Conservation (phyloP, 352 stramenopile species). For the Globisporangium barbulae region DNA sequence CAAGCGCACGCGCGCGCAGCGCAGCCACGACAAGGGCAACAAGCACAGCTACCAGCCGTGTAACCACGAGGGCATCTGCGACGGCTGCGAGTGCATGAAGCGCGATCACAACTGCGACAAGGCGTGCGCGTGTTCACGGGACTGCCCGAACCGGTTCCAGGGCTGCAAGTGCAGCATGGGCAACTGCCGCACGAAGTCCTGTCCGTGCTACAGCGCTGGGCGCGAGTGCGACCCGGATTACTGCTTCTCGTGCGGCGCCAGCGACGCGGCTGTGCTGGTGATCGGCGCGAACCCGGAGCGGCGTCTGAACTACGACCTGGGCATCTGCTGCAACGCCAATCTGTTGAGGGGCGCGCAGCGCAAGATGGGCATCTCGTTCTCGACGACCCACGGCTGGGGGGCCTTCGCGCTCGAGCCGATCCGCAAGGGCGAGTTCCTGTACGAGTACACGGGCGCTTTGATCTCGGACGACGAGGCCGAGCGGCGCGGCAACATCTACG, state of each 20-base stretch:
- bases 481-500: slow-evolving; percentile 80
- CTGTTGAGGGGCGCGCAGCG: slow-evolving; percentile 52
- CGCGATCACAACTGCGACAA: slow-evolving; percentile 57
- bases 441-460: slow-evolving; percentile 70
- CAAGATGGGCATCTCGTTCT: slow-evolving; percentile 68
- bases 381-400: slow-evolving; percentile 64
- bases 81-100: slow-evolving; percentile 51
- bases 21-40: slow-evolving; percentile 40
- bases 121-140: slow-evolving; percentile 53
- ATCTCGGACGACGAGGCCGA: slow-evolving; percentile 78
- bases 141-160: slow-evolving; percentile 62
- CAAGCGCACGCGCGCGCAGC: slow-evolving; percentile 35
- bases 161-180: slow-evolving; percentile 59
- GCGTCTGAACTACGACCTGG: slow-evolving; percentile 25
- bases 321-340: slow-evolving; percentile 64
- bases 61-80: slow-evolving; percentile 53
- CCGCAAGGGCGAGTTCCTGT: slow-evolving; percentile 63
- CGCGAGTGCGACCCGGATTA: slow-evolving; percentile 75
- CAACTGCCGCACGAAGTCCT: slow-evolving; percentile 51
- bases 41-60: slow-evolving; percentile 62
- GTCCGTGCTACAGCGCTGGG: slow-evolving; percentile 44
- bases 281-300: slow-evolving; percentile 27
- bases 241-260: slow-evolving; percentile 66
- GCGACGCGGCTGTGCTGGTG: slow-evolving; percentile 54
- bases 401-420: slow-evolving; percentile 66